Evolutionary conservation across 352 stramenopile species (phyloP), one percentile per base, ranked within the genome.

Genomic region (Globisporangium canariense): DNA sequence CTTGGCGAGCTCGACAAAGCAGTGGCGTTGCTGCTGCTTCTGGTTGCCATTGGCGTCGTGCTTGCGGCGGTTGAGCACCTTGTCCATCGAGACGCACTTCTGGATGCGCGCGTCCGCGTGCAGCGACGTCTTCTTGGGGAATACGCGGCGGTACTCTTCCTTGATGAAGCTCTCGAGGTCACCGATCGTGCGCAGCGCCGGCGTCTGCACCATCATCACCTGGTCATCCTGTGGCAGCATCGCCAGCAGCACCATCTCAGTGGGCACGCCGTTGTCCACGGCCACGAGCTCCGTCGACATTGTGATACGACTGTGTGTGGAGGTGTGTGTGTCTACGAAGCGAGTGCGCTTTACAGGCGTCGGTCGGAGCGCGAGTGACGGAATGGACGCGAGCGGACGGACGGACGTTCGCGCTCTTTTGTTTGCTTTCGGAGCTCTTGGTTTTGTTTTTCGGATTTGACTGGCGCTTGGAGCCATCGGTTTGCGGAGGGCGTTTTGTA

Each of bases 1-100:
- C 74, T 93, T 93, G 65, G 79, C 79, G 54, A 93, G 64, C 47
- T 93, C 83, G 52, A 90, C 81, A 46, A 91, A 93, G 41, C 62
- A 81, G 60, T 86, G 79, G 41, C 43, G 43, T 34, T 67, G 50
- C 40, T 67, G 50, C 56, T 68, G 22, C 52, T 65, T 63, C 46
- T 74, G 47, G 58, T 53, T 49, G 43, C 43, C 43, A 49, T 20
- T 45, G 25, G 13, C 60, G 41, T 46, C 40, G 16, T 67, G 71
- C 46, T 73, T 65, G 46, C 77, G 79, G 36, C 74, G 81, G 62
- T 89, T 76, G 18, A 86, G 56, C 51, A 90, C 75, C 30, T 83
- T 65, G 14, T 79, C 70, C 53, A 76, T 74, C 34, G 73, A 69
- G 58, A 93, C 71, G 58, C 83, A 90, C 69, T 90, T 92, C 58